Conservation (phyloP, 2,329 filamentous ascomycete genomes). For the Diaporthe australafricana region DNA sequence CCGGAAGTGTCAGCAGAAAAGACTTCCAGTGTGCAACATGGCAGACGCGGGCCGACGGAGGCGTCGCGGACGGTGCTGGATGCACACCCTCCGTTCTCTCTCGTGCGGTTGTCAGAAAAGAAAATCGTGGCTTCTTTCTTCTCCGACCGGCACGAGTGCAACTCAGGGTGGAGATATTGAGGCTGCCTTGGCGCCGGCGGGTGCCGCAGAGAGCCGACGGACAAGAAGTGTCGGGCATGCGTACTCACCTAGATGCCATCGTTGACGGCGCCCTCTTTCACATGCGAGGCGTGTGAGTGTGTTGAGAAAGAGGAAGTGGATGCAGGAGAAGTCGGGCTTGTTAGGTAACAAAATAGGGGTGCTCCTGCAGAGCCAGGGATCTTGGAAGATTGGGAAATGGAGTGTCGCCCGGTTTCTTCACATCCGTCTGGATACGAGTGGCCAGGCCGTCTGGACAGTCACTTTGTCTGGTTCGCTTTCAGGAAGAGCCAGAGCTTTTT, state of each 20-base stretch:
- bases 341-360: conserved; percentile 32
- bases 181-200: not conserved
- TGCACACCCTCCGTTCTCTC: not conserved
- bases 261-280: conserved; percentile 30
- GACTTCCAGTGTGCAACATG: not conserved
- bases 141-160: not conserved
- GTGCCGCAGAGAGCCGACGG: not conserved
- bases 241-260: conserved; percentile 45
- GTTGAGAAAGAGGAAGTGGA: conserved; percentile 18
- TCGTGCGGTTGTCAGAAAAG: not conserved
- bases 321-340: conserved; percentile 13
- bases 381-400: conserved; percentile 27
- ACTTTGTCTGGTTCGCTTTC: conserved; percentile 26
- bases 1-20: not conserved
- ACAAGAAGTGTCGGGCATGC: not conserved
- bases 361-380: conserved; percentile 28
- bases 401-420: conserved; percentile 10
- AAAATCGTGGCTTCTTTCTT: conserved; percentile 20
- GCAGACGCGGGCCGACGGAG: not conserved
- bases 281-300: conserved; percentile 23
- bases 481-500: not conserved
- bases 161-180: not conserved
- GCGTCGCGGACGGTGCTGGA: not conserved
- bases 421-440: conserved; percentile 26
- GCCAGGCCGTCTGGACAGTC: not conserved